These are phyloP conservation scores for Volvox carteri DNA, from an alignment of 163 green algal species.

Conservation along the genomic window DNA sequence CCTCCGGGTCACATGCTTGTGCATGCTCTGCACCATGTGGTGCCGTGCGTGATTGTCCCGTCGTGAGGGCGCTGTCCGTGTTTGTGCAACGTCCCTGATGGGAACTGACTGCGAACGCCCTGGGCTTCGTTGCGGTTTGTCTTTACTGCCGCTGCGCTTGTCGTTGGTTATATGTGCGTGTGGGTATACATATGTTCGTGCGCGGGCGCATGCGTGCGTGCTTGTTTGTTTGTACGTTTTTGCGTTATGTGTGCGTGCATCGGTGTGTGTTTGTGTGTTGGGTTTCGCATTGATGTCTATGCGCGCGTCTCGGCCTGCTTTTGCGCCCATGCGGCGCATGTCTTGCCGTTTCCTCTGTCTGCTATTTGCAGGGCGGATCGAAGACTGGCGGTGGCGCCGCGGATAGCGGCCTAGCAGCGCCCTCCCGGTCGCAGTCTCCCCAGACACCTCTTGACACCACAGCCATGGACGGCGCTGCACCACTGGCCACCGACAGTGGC, in stretches of 20 bases:
- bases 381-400: neutral
- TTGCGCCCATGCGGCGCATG: neutral
- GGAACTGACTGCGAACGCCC: too few species aligned
- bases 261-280: neutral
- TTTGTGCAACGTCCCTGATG: too few species aligned
- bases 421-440: conserved; percentile 23
- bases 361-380: neutral
- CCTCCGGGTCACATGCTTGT: too few species aligned
- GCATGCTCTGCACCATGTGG: too few species aligned
- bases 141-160: too few species aligned
- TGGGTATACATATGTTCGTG: neutral
- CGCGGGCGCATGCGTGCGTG: neutral
- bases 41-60: too few species aligned
- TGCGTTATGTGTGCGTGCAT: neutral
- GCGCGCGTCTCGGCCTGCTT: neutral
- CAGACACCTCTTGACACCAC: neutral
- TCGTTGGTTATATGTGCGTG: too few species aligned
- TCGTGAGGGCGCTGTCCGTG: too few species aligned
- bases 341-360: neutral
- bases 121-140: too few species aligned
- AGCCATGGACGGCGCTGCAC: neutral
- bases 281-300: neutral
- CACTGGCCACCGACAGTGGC: neutral
- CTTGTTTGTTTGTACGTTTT: neutral
- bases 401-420: neutral